These are phyloP conservation scores for Picea abies DNA, from an alignment of 83 land plant genomes.

Conservation along the genomic window DNA sequence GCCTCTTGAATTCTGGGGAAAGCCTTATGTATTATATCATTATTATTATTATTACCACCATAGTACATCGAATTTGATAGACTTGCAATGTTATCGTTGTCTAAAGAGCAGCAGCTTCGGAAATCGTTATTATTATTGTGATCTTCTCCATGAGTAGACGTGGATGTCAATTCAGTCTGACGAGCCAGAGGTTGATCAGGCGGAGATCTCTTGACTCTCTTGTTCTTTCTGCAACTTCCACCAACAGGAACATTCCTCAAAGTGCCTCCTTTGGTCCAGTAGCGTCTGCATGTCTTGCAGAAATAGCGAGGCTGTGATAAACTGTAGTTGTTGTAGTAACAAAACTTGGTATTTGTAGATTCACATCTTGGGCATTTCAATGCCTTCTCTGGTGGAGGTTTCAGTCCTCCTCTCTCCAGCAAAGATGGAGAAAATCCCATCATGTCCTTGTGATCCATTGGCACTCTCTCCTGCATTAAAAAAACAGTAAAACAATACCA, in stretches of 20 bases:
- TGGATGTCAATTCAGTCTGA: neutral
- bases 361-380: constrained; percentile 15
- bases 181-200: neutral
- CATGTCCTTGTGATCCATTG: too few relatives aligned
- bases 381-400: too few relatives aligned
- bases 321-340: constrained; percentile 20
- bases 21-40: neutral
- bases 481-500: too few relatives aligned
- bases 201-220: neutral
- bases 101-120: neutral
- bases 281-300: constrained; percentile 17
- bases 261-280: constrained; percentile 19
- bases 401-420: too few relatives aligned
- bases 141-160: neutral
- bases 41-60: neutral
- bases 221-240: constrained; percentile 18
- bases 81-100: neutral
- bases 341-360: constrained; percentile 14
- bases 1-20: constrained; percentile 13
- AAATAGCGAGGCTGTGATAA: constrained; percentile 18
- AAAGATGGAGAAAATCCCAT: too few relatives aligned
- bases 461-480: too few relatives aligned
- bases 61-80: constrained; percentile 10
- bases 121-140: neutral
- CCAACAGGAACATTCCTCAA: constrained; percentile 8